Evolutionary conservation across 306 rosid species (phyloP), one percentile per base, ranked within the genome.

Genomic region (Luffa acutangula): DNA sequence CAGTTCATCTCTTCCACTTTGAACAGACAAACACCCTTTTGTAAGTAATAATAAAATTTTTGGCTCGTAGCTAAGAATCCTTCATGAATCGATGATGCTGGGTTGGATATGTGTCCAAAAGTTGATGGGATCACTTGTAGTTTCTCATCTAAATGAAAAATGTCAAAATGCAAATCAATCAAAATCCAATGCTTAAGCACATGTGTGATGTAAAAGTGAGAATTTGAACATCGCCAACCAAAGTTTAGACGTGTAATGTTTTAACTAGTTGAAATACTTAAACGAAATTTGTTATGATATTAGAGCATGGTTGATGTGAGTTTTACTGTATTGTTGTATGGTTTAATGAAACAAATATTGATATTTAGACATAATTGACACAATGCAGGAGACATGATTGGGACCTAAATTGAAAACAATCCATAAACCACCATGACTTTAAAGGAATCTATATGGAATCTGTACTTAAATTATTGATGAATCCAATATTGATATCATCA

Each of bases 1-100:
- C 25, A 73, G 60, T 74, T 51, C 37, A 51, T 74, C 62, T 34
- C 78, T 73, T 73, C 78, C 59, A 74, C 60, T 74, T 74, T 74
- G 78, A 74, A 15, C 57, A 51, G 46, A 49, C 33, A 70, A 46
- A 71, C 76, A 45, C 57, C 57, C 56, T 49, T 15, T 74, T 74
- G 78, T 74, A 74, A 49, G 15, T 74, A 74, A 33, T 31, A 46
- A 73, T 73, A 73, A 49, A 14, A 6, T 1, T 25, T 71, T 73
- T 48, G 76, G 60, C 14, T 52, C 8, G 18, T 25, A 45, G 56
- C 39, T 45, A 11, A 66, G 56, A 45, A 46, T 21, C 18, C 20
- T 45, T 69, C 7, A 17, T n/a, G 8, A 18, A 18, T 8, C 1
- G 2, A 58, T 58, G 67, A 31, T 10, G 34, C 66, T 60, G 41